Conservation (phyloP, 345 rosid species). For the Aethionema arabicum region DNA sequence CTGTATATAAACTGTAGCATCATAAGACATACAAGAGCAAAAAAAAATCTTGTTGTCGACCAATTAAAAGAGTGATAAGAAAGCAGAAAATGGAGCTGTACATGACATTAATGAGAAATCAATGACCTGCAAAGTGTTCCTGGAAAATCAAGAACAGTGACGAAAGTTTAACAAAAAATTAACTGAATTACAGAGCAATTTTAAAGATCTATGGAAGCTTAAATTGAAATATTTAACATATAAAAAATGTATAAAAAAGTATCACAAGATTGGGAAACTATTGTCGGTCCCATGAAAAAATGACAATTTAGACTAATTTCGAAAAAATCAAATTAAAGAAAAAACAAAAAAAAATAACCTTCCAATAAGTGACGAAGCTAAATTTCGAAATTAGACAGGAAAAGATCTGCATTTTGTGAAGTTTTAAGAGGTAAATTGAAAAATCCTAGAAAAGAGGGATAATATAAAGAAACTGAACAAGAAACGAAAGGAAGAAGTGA, state of each 20-base stretch:
- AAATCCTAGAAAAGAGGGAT: conserved; percentile 1
- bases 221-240: conserved; percentile 12
- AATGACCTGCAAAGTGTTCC: background rate
- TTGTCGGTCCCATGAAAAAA: conserved; percentile 42
- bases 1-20: background rate
- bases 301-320: conserved; percentile 20
- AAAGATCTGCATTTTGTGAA: conserved; percentile 21
- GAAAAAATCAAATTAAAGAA: too few relatives aligned
- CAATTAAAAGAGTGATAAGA: too few relatives aligned
- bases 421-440: background rate
- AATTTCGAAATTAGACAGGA: background rate
- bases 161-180: background rate
- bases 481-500: conserved; percentile 11
- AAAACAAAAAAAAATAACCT: conserved; percentile 15
- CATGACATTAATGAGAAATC: background rate
- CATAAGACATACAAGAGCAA: conserved; percentile 16
- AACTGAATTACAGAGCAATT: conserved; percentile 7
- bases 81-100: conserved; percentile 2
- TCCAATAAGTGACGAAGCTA: background rate
- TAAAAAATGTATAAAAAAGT: background rate
- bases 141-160: conserved; percentile 14
- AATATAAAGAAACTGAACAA: conserved; percentile 9
- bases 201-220: conserved; percentile 4
- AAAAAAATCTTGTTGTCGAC: background rate
- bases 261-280: conserved; percentile 33